Percentiles rank a stretch among this genome's conserved stretches.
These are phyloP conservation scores for Pythium utonaiense DNA, from an alignment of 352 stramenopile species.

Conservation along the genomic window DNA sequence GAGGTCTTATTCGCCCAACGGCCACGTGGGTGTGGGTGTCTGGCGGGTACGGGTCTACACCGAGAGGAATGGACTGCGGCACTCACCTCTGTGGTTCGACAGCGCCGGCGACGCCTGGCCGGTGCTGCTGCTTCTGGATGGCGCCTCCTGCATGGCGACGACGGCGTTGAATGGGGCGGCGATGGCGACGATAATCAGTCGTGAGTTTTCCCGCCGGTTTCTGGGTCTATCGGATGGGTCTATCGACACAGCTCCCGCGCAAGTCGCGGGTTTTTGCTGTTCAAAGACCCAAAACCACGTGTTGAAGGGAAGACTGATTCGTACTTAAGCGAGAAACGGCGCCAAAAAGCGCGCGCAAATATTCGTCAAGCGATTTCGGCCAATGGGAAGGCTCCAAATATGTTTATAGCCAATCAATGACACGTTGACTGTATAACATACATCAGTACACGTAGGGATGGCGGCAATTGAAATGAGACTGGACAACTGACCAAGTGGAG, in stretches of 20 bases:
- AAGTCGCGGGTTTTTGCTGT: slow-evolving; percentile 13
- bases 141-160: slow-evolving; percentile 1
- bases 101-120: not conserved
- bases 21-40: not conserved
- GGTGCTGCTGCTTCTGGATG: not conserved
- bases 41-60: not conserved
- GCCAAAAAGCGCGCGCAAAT: slow-evolving; percentile 19
- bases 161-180: not conserved
- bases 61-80: not conserved
- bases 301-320: slow-evolving; percentile 8
- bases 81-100: not conserved
- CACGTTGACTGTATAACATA: too few relatives aligned
- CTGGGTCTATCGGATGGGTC: not conserved
- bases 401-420: too few relatives aligned
- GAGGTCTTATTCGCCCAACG: not conserved
- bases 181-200: slow-evolving; percentile 1
- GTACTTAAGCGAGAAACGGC: slow-evolving; percentile 17
- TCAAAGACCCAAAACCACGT: slow-evolving; percentile 19
- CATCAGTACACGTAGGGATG: slow-evolving; percentile 1
- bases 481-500: not conserved
- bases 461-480: slow-evolving; percentile 13
- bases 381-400: too few relatives aligned
- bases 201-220: not conserved
- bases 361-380: not conserved
- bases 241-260: not conserved